Base-by-base conservation (phyloP, 345 rosid genomes). In the Acer yangbiense region DNA sequence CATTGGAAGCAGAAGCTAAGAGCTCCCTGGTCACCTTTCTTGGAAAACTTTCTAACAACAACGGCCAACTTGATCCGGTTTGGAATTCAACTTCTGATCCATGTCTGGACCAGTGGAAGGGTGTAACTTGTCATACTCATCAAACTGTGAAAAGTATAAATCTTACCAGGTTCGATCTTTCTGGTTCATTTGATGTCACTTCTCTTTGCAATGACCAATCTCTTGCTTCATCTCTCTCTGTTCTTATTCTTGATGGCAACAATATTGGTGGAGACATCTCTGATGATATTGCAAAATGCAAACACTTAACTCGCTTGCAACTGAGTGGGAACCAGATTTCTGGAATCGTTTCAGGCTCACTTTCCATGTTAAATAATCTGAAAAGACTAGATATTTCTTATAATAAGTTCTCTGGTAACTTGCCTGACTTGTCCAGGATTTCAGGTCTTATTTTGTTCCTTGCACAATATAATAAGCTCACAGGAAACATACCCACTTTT, bases 81-180 rank as follows among this genome's bases (percentile, higher is more conserved):
- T 86, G 89, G 94, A 78, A 63, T 27, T 60, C 4, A 16, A 39
- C 78, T 25, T 76, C 88, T 1, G 92, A 88, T 85, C 92, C 92
- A 29, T 90, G 94, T 80, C 23, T 4, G 29, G 77, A 69, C 7
- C 0, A 69, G 11, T 90, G 92, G 90, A 60, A 7, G 0, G 85
- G 86, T 8, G 78, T 82, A 13, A 39, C 1, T 12, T 87, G 92
- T 66, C 78, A 78, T 63, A 1, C 2, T 29, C 72, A 65, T 25
- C 27, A 25, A 20, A 54, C 44, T 16, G 88, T 88, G 39, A 82
- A 43, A 16, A 70, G 23, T 2, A 16, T 90, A 46, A 17, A 6
- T 6, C 82, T 90, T 27, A 68, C 72, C 54, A 54, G 77, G 32
- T 69, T 78, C 29, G 57, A 77, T 78, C 86, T 90, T 57, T 79